Percentiles rank a stretch among this genome's conserved stretches.
Evolutionary conservation across 2,329 filamentous ascomycete species (phyloP).

Genomic region (Fusarium irregulare): DNA sequence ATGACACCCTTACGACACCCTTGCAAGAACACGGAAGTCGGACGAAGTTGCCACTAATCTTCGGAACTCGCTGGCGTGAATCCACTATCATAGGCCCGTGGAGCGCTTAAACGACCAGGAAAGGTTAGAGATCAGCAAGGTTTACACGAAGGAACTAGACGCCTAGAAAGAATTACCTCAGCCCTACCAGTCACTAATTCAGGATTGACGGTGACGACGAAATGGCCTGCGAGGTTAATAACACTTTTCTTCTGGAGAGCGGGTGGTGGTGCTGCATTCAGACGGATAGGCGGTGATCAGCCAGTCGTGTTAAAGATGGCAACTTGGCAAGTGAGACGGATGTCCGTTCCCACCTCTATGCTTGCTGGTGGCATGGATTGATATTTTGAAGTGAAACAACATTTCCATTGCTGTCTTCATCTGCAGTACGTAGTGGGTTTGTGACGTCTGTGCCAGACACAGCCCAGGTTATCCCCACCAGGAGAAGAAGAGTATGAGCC

Average conservation of each 20-base stretch:
- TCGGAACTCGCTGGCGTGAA: neutral
- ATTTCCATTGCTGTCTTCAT: neutral
- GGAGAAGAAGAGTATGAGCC: rapidly evolving
- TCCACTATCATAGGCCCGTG: neutral
- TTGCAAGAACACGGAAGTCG: neutral
- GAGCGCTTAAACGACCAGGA: neutral
- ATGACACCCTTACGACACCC: neutral
- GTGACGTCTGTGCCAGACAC: neutral
- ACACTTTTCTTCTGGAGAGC: neutral
- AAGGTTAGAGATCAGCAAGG: neutral
- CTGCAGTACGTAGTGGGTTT: neutral
- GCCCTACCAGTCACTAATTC: neutral
- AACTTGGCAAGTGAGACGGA: no score
- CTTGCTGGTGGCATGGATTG: neutral
- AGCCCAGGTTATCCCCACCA: no score
- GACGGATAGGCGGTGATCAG: neutral
- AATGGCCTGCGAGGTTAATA: neutral
- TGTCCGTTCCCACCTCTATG: neutral
- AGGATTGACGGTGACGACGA: neutral
- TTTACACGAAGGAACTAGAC: neutral
- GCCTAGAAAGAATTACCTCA: neutral
- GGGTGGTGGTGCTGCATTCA: neutral
- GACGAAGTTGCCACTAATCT: neutral
- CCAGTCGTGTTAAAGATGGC: neutral
- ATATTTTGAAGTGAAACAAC: neutral